Conservation (phyloP, 2,329 filamentous ascomycete genomes). For the Exophiala sideris region DNA sequence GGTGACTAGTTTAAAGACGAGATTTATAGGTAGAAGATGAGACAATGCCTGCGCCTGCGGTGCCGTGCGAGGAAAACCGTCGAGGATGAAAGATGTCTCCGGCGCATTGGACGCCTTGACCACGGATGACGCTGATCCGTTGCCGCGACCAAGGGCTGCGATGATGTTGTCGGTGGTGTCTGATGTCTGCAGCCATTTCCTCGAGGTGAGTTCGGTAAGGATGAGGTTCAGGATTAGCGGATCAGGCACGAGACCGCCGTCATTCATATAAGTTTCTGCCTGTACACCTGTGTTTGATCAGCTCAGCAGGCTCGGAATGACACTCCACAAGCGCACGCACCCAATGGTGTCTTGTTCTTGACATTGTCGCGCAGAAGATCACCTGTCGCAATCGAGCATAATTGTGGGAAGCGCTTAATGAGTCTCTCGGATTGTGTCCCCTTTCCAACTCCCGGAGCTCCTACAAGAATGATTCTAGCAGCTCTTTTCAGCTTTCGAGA, state of each 20-base stretch:
- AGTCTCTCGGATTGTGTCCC: slow-evolving; percentile 92
- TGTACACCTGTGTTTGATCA: slow-evolving; percentile 65
- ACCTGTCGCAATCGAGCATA: slow-evolving; percentile 89
- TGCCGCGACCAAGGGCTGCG: slow-evolving; percentile 39
- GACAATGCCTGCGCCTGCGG: slow-evolving; percentile 75
- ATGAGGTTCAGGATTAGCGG: slow-evolving; percentile 89
- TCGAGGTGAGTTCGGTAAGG: slow-evolving; percentile 77
- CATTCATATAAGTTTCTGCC: slow-evolving; percentile 83
- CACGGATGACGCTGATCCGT: slow-evolving; percentile 37
- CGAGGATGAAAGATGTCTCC: slow-evolving; percentile 84
- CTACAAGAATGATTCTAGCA: slow-evolving; percentile 89
- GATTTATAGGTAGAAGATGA: slow-evolving; percentile 83
- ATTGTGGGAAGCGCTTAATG: slow-evolving; percentile 78
- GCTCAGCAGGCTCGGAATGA: slow-evolving; percentile 8
- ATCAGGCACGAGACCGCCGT: slow-evolving; percentile 87
- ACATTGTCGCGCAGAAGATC: slow-evolving; percentile 92
- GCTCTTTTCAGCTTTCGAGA: slow-evolving; percentile 65
- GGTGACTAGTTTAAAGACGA: slow-evolving; percentile 82
- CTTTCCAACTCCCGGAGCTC: slow-evolving; percentile 95
- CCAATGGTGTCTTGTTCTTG: slow-evolving; percentile 77
- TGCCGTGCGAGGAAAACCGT: slow-evolving; percentile 90
- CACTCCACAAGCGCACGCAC: slow-evolving; percentile 47
- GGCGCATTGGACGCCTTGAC: slow-evolving; percentile 58
- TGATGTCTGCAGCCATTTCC: slow-evolving; percentile 70
- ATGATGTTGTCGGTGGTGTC: slow-evolving; percentile 34